Evolutionary conservation across 78 protist genomes (phyloP).

Genomic region (Guillardia theta): DNA sequence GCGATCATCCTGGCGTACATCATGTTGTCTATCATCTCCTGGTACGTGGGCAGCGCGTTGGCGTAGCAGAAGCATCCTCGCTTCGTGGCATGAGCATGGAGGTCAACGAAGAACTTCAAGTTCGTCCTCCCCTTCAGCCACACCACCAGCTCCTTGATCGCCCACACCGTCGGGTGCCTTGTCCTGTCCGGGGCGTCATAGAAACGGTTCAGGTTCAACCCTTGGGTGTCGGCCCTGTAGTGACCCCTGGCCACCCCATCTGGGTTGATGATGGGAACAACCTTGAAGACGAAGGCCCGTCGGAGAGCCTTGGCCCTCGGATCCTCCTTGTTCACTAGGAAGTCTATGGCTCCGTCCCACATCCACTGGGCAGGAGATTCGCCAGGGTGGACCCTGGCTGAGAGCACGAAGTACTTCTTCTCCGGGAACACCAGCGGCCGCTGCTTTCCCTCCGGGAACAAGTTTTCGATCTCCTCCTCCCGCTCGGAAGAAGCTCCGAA

Average conservation of each 20-base stretch:
- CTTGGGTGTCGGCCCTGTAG: slow-evolving; percentile 50
- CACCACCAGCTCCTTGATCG: neutral
- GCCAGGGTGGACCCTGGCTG: slow-evolving; percentile 61
- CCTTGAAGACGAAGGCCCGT: slow-evolving; percentile 22
- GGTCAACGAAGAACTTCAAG: neutral
- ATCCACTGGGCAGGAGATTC: slow-evolving; percentile 33
- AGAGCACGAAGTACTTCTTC: neutral
- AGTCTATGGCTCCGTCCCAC: slow-evolving; percentile 41
- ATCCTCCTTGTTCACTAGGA: slow-evolving; percentile 1
- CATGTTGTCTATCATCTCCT: slow-evolving; percentile 32
- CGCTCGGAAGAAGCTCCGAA: neutral
- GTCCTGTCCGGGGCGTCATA: neutral
- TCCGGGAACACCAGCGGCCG: neutral
- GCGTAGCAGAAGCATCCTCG: slow-evolving; percentile 21
- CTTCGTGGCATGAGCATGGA: slow-evolving; percentile 23
- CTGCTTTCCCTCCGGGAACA: neutral
- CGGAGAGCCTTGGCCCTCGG: slow-evolving; percentile 32
- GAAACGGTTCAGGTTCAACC: slow-evolving; percentile 55
- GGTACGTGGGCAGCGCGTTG: neutral
- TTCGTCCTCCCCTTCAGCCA: neutral
- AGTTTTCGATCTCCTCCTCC: neutral
- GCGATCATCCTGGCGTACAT: neutral
- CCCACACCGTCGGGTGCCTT: neutral
- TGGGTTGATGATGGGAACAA: slow-evolving; percentile 57
- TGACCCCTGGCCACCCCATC: slow-evolving; percentile 59